Evolutionary conservation across 352 stramenopile genomes (phyloP).

Genomic region (Phytophthora citrophthora): DNA sequence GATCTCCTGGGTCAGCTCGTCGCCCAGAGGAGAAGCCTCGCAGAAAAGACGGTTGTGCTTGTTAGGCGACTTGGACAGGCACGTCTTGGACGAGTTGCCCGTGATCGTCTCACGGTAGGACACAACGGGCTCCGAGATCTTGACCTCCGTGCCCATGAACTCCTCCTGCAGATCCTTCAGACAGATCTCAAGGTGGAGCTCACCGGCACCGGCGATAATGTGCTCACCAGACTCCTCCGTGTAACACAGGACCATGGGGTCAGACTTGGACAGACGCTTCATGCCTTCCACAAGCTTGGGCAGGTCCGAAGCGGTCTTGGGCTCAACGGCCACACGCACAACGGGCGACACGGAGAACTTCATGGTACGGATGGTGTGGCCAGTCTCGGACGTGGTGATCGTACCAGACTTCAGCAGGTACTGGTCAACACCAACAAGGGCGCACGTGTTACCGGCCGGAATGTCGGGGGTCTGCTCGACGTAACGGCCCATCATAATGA

Average conservation of each 20-base stretch:
- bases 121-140: slow-evolving; percentile 99
- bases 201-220: slow-evolving; percentile 99
- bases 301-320: slow-evolving; percentile 98
- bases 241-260: slow-evolving; percentile 99
- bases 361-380: slow-evolving; percentile 99
- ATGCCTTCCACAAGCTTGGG: slow-evolving; percentile 99
- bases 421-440: slow-evolving; percentile 99
- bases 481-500: slow-evolving; percentile 99
- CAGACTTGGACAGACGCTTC: slow-evolving; percentile 99
- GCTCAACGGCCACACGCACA: slow-evolving; percentile 99
- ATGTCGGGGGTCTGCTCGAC: slow-evolving; percentile 98
- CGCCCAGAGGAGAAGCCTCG: slow-evolving; percentile 89
- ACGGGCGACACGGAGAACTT: slow-evolving; percentile 99
- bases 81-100: slow-evolving; percentile 95
- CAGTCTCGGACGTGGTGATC: slow-evolving; percentile 98
- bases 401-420: slow-evolving; percentile 99
- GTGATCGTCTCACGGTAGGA: slow-evolving; percentile 99
- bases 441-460: slow-evolving; percentile 99
- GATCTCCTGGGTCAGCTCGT: slow-evolving; percentile 97
- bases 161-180: slow-evolving; percentile 99
- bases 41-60: slow-evolving; percentile 99
- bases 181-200: slow-evolving; percentile 99
- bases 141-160: slow-evolving; percentile 99
- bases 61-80: slow-evolving; percentile 99
- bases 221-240: slow-evolving; percentile 99